Evolutionary conservation across 208 protist species (phyloP).

Genomic region (Acanthamoeba culbertsoni): DNA sequence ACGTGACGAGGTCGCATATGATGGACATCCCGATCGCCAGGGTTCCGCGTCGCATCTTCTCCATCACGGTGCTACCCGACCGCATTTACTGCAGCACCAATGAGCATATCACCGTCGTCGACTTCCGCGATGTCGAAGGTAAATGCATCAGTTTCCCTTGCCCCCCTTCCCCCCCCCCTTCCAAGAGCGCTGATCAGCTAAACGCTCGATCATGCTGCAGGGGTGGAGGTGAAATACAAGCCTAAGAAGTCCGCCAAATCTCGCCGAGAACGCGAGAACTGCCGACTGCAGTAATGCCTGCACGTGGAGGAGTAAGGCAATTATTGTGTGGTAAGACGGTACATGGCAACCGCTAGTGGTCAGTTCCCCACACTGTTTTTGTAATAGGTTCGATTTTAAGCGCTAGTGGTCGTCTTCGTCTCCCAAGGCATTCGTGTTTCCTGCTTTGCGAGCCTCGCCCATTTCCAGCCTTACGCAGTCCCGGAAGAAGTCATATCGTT

Average conservation of each 20-base stretch:
- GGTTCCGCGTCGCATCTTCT: conserved; percentile 1
- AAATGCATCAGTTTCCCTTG: too few species aligned
- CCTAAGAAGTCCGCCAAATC: not conserved
- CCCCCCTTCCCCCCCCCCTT: not conserved
- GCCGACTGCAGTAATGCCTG: not conserved
- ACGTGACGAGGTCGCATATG: not conserved
- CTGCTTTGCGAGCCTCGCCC: not conserved
- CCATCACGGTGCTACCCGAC: not conserved
- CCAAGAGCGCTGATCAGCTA: not conserved
- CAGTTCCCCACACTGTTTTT: not conserved
- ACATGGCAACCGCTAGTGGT: not conserved
- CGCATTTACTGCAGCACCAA: conserved; percentile 9
- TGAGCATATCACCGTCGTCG: conserved; percentile 6
- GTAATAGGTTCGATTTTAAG: not conserved
- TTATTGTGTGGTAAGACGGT: not conserved
- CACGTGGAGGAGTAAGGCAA: not conserved
- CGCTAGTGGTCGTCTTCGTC: not conserved
- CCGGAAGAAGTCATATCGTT: conserved; percentile 40
- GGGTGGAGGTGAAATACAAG: not conserved
- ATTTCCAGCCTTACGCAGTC: not conserved
- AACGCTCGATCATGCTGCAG: not conserved
- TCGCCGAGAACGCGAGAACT: not conserved
- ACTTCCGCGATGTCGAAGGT: not conserved
- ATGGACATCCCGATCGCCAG: not conserved
- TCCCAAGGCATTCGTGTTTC: not conserved